phyloP scores from a whole-genome alignment of 495 filamentous ascomycete genomes.

The Neurospora sp. region DNA sequence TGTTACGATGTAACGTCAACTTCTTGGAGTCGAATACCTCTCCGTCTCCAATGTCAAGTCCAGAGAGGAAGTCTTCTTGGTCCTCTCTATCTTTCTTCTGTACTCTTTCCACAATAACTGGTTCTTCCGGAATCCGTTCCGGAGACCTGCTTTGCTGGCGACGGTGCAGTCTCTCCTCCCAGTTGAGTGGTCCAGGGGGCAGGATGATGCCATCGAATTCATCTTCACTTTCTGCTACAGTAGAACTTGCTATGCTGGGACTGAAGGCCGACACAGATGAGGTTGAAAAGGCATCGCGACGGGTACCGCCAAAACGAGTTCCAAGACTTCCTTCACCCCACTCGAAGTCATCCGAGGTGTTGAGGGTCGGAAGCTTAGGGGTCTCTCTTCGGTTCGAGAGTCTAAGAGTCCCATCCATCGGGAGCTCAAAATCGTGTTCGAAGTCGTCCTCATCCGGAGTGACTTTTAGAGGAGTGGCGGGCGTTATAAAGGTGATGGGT shows the following conservation, averaged over 20 bases:
- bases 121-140: constrained; percentile 25
- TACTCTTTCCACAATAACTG: constrained; percentile 14
- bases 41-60: constrained; percentile 76
- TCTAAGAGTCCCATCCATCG: constrained; percentile 46
- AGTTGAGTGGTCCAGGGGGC: constrained; percentile 72
- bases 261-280: constrained; percentile 83
- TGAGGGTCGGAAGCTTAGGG: constrained; percentile 44
- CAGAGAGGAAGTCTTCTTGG: constrained; percentile 78
- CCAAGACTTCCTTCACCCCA: constrained; percentile 91
- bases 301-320: constrained; percentile 76
- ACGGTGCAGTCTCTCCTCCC: constrained; percentile 64
- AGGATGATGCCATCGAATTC: constrained; percentile 81
- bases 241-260: constrained; percentile 79
- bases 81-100: constrained; percentile 26
- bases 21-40: constrained; percentile 72
- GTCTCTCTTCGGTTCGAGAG: constrained; percentile 50
- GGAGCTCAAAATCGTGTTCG: constrained; percentile 69
- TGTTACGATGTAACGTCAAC: constrained; percentile 80
- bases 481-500: constrained; percentile 44
- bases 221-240: constrained; percentile 90
- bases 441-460: constrained; percentile 51
- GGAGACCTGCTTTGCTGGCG: constrained; percentile 46
- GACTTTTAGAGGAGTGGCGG: constrained; percentile 40
- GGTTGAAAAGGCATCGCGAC: constrained; percentile 64
- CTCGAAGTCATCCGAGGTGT: constrained; percentile 67